Evolutionary conservation across 345 rosid genomes (phyloP).

Genomic region (Pistacia integerrima): DNA sequence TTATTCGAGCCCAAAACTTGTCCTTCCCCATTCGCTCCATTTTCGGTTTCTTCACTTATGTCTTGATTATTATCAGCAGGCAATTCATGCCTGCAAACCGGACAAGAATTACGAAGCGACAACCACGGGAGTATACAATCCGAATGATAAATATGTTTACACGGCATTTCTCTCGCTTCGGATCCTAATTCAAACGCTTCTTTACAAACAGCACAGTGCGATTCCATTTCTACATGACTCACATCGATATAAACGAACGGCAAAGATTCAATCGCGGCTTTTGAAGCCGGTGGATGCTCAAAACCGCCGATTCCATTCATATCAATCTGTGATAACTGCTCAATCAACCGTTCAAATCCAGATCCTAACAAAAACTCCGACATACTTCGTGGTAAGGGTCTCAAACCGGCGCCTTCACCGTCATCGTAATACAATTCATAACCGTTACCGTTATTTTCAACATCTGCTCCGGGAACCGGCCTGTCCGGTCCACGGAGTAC

Average conservation of each 20-base stretch:
- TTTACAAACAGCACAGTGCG: slow-evolving; percentile 91
- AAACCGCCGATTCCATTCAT: slow-evolving; percentile 51
- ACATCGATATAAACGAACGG: slow-evolving; percentile 57
- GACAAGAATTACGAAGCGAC: slow-evolving; percentile 80
- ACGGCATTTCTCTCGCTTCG: slow-evolving; percentile 89
- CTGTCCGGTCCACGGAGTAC: slow-evolving; percentile 64
- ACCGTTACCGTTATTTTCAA: slow-evolving; percentile 30
- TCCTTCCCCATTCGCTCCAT: neutral
- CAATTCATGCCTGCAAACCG: slow-evolving; percentile 89
- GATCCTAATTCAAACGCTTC: slow-evolving; percentile 70
- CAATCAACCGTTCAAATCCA: slow-evolving; percentile 78
- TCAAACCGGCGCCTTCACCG: slow-evolving; percentile 74
- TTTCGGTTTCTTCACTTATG: slow-evolving; percentile 1
- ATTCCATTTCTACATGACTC: slow-evolving; percentile 43
- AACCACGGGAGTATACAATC: slow-evolving; percentile 97
- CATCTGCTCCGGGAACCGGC: slow-evolving; percentile 17
- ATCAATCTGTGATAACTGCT: slow-evolving; percentile 81
- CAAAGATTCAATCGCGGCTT: slow-evolving; percentile 82
- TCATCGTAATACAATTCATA: slow-evolving; percentile 86
- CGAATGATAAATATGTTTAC: slow-evolving; percentile 86
- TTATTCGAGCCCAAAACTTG: slow-evolving; percentile 9
- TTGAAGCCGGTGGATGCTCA: slow-evolving; percentile 82
- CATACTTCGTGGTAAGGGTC: slow-evolving; percentile 80
- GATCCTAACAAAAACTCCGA: slow-evolving; percentile 87
- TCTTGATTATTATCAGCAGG: slow-evolving; percentile 32